Evolutionary conservation across 306 rosid genomes (phyloP).

Genomic region (Elaeagnus macrophylla): DNA sequence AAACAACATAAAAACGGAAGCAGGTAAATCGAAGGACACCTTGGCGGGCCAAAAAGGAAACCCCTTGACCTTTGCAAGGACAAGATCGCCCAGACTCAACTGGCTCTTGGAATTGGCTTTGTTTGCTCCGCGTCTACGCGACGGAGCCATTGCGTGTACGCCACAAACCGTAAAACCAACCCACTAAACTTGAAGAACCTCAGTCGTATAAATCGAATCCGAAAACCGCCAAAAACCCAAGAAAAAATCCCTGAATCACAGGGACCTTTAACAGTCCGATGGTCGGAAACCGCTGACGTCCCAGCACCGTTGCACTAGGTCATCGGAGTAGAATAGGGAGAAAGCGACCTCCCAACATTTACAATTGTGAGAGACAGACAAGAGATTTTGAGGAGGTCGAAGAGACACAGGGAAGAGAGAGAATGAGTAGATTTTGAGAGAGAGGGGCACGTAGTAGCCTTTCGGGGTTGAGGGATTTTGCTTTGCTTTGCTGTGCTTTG

Average conservation of each 20-base stretch:
- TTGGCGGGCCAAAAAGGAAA: slow-evolving; percentile 97
- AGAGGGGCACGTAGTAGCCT: slow-evolving; percentile 22
- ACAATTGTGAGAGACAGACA: slow-evolving; percentile 20
- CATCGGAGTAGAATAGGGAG: slow-evolving; percentile 17
- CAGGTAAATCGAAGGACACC: slow-evolving; percentile 26
- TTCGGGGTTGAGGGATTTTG: slow-evolving; percentile 4
- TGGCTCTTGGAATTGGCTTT: slow-evolving; percentile 59
- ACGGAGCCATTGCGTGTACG: slow-evolving; percentile 70
- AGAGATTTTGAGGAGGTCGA: slow-evolving; percentile 39
- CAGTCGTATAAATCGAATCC: slow-evolving; percentile 6
- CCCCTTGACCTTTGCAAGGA: slow-evolving; percentile 98
- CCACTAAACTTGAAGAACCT: slow-evolving; percentile 12
- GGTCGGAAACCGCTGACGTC: slow-evolving; percentile 21
- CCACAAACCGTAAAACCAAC: slow-evolving; percentile 25
- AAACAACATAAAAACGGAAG: slow-evolving; percentile 1
- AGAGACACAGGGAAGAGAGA: slow-evolving; percentile 13
- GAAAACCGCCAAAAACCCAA: slow-evolving; percentile 37
- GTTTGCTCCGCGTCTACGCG: slow-evolving; percentile 88
- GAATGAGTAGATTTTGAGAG: slow-evolving; percentile 33
- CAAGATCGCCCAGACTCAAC: slow-evolving; percentile 89
- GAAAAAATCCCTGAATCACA: slow-evolving; percentile 36
- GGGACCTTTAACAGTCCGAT: slow-evolving; percentile 28
- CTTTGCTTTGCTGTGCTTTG: slow-evolving; percentile 2
- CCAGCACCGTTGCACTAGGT: slow-evolving; percentile 44
- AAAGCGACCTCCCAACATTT: slow-evolving; percentile 24